Base-by-base conservation (phyloP, 768 basidiomycete species). In the Saitozyma sp. region DNA sequence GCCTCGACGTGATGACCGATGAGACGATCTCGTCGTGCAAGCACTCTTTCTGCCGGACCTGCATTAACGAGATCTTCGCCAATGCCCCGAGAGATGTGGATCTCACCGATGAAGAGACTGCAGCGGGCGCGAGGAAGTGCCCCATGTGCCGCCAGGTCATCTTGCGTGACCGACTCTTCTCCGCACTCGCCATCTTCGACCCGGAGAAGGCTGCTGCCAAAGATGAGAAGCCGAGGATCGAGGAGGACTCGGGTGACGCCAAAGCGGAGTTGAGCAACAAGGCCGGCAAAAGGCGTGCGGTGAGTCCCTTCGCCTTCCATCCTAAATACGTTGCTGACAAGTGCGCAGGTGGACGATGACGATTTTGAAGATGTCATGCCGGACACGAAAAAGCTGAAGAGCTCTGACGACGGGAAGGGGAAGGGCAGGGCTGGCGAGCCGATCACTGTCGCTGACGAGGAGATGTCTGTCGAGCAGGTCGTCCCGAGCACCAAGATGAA, bases 401-500 rank as follows among this genome's bases (percentile, higher is more conserved):
- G 54, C 4, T 13, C 6, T 45, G 45, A 46, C 17, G 62, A 65
- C 40, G 29, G 29, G 29, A 29, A 29, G 29, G 59, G 52, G 16
- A 65, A 65, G 55, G 58, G 56, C 14, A 65, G 59, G 40, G 54
- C 54, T 8, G 61, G 14, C 38, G 58, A 61, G 50, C 57, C 20
- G 55, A 53, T 59, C 37, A 53, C 41, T 62, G 77, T 78, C 54
- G 74, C 59, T 29, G 69, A 60, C 40, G 50, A 56, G 19, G 68
- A 63, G 50, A 37, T 42, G 29, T 50, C 58, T 9, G 63, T 86
- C 80, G 82, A 85, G 10, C 79, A 82, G 38, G 87, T 88, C 77
- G 70, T 87, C 43, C 87, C 87, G 0, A 88, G 87, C 6, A 88
- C 87, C 2, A 90, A 89, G 82, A 88, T 89, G 87, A 64, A 69